A percentile compares a stretch with the other conserved stretches of the same genome.
These are phyloP conservation scores for Tephrocybe sp. DNA, from an alignment of 768 basidiomycete species.

Conservation along the genomic window DNA sequence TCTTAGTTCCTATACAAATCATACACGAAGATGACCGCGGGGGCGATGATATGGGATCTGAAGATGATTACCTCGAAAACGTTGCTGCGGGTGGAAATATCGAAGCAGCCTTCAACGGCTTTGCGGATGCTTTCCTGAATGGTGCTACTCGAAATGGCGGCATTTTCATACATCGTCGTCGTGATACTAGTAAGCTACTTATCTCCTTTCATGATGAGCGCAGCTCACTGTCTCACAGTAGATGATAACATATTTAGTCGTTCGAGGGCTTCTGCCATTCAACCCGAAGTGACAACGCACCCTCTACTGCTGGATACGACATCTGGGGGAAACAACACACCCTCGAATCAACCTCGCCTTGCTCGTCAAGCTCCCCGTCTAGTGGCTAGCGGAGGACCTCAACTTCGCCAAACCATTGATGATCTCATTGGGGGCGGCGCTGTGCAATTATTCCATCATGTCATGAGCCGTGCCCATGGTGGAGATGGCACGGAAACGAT, in stretches of 20 bases:
- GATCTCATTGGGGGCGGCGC: constrained; percentile 80
- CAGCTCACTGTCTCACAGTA: constrained; percentile 23
- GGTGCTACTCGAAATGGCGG: constrained; percentile 39
- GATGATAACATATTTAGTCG: constrained; percentile 69
- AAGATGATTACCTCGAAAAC: constrained; percentile 55
- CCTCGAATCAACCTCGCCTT: constrained; percentile 42
- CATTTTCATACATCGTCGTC: constrained; percentile 54
- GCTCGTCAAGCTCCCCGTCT: constrained; percentile 58
- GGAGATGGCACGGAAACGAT: constrained; percentile 62
- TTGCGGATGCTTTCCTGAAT: constrained; percentile 51
- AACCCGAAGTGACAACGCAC: constrained; percentile 74
- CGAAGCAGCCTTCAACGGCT: constrained; percentile 49
- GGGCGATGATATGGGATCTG: constrained; percentile 59
- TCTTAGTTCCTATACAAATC: constrained; percentile 47
- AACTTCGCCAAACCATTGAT: constrained; percentile 75
- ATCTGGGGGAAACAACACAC: constrained; percentile 37
- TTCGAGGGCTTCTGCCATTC: constrained; percentile 47
- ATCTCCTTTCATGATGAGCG: constrained; percentile 2
- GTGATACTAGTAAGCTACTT: constrained; percentile 42
- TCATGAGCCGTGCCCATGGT: constrained; percentile 60
- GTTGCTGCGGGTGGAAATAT: constrained; percentile 28
- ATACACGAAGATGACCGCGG: constrained; percentile 62
- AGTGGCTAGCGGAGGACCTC: constrained; percentile 45
- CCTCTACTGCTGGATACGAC: constrained; percentile 75
- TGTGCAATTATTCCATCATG: constrained; percentile 79